Evolutionary conservation across 768 basidiomycete genomes (phyloP), one percentile per base, ranked within the genome.

Genomic region (Tulasnella sp.): DNA sequence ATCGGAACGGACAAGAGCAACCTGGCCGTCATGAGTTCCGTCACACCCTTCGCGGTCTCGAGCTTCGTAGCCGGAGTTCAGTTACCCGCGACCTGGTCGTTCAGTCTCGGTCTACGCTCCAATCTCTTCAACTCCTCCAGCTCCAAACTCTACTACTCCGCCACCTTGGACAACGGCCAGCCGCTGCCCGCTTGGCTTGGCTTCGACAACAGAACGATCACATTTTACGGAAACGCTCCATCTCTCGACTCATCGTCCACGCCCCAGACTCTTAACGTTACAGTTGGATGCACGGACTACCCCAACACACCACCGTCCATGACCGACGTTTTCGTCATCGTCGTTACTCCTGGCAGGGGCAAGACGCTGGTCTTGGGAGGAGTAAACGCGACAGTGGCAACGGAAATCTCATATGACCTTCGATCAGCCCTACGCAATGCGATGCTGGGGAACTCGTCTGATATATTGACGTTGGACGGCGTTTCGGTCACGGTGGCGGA

Each of bases 61-160:
- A 26, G 17, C 8, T 35, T 32, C 67, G n/a, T 29, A 16, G 67
- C 36, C 5, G 72, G 72, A 22, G 35, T 69, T 3, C 52, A 40
- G 19, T 19, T 71, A 1, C 72, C 72, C n/a, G 22, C 72, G 22
- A 40, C 35, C 17, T 73, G 72, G 72, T 73, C 73, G 14, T 73
- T 73, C 69, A 73, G 73, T 71, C 73, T 73, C 37, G 73, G 73
- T 16, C 42, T 73, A 29, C 69, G 42, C 19, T 62, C 40, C 3
- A 26, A 71, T 14, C 42, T 69, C n/a, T 73, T 73, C 62, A 19
- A 32, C 11, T 22, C 67, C 9, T 26, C 41, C 3, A 40, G 34
- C 11, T 19, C 32, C 3, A 35, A 73, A 14, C 22, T 73, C 36
- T 62, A 29, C 70, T 73, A 72, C 69, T 34, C 26, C 6, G 73